Percentiles rank a stretch among this genome's conserved stretches.
phyloP scores from a whole-genome alignment of 106 monocot genomes.

The Chionographis japonica region DNA sequence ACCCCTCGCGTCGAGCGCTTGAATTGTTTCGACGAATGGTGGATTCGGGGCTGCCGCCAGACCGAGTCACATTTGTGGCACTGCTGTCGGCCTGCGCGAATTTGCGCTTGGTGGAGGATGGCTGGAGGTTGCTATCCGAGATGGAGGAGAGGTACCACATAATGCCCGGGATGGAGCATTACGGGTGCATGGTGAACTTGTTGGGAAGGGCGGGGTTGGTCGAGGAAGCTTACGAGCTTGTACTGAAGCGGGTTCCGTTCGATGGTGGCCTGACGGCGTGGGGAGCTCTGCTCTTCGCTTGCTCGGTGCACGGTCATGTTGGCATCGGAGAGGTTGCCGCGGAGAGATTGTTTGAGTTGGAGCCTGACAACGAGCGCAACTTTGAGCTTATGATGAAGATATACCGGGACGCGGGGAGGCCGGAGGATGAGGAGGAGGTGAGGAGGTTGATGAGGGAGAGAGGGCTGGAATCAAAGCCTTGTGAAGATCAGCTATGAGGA shows the following conservation, averaged over 20 bases:
- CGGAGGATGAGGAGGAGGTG: slow-evolving; percentile 44
- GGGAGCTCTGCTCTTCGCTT: slow-evolving; percentile 70
- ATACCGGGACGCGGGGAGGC: slow-evolving; percentile 37
- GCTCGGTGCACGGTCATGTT: slow-evolving; percentile 56
- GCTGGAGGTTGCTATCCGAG: slow-evolving; percentile 39
- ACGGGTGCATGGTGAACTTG: slow-evolving; percentile 79
- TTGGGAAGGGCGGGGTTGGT: slow-evolving; percentile 68
- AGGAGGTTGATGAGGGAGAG: slow-evolving; percentile 57
- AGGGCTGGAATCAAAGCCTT: slow-evolving; percentile 31
- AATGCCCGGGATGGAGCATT: slow-evolving; percentile 56
- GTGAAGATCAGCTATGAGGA: not conserved
- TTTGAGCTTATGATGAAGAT: slow-evolving; percentile 68
- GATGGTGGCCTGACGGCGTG: slow-evolving; percentile 54
- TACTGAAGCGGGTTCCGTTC: slow-evolving; percentile 24
- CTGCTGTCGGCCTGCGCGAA: slow-evolving; percentile 69
- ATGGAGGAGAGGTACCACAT: slow-evolving; percentile 56
- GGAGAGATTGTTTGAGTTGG: slow-evolving; percentile 66
- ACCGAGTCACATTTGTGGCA: slow-evolving; percentile 61
- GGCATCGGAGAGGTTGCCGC: slow-evolving; percentile 52
- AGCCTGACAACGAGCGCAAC: slow-evolving; percentile 81
- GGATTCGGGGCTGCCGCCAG: slow-evolving; percentile 46
- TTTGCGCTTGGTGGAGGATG: slow-evolving; percentile 53
- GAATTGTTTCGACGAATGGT: slow-evolving; percentile 53
- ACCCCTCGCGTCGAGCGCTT: slow-evolving; percentile 15
- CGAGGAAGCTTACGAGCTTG: slow-evolving; percentile 56